Base-by-base conservation (phyloP, 768 basidiomycete genomes). In the Trametes cubensis region DNA sequence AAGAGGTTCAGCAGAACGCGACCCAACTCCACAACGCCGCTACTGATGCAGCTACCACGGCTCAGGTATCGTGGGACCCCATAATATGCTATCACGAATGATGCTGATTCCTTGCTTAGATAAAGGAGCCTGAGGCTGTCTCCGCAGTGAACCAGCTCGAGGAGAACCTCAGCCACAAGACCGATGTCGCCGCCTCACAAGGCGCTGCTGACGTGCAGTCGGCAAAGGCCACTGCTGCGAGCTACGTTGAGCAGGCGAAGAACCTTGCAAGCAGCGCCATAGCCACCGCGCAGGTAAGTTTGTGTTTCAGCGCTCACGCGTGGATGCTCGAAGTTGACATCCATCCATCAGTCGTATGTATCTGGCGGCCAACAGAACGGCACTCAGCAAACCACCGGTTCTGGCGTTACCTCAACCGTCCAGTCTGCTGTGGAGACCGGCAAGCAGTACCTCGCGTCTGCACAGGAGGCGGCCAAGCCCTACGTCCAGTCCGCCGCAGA, bases 211-310 rank as follows among this genome's bases (percentile, higher is more conserved):
- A 83, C 60, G 77, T 88, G 2, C 77, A 80, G 8, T 71, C 75
- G 14, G 78, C 77, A 0, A 81, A 82, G 67, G 78, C 77, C 4
- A 69, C 78, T 1, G 80, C 80, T 28, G 75, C 76, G 6, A 75
- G 76, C 0, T 86, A 86, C 65, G 71, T 87, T 6, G 81, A 85
- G 23, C 81, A 85, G 65, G 86, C 82, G 0, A 86, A 82, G 72
- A 72, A 69, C 7, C 51, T 83, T 3, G 84, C 82, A 0, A 72
- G 72, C 15, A 75, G 65, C 40, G 81, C 80, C 0, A 59, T 83
- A 4, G 65, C 77, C 6, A 78, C 81, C 25, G 83, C 83, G 17
- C 77, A 81, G 75, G 82, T 80, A 61, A 23, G 72, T 69, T 34
- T 6, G 6, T 30, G 6, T 15, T n/a, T n/a, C n/a, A n/a, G n/a